Base-by-base conservation (phyloP, 2,329 filamentous ascomycete genomes). In the Endothia cerciana region DNA sequence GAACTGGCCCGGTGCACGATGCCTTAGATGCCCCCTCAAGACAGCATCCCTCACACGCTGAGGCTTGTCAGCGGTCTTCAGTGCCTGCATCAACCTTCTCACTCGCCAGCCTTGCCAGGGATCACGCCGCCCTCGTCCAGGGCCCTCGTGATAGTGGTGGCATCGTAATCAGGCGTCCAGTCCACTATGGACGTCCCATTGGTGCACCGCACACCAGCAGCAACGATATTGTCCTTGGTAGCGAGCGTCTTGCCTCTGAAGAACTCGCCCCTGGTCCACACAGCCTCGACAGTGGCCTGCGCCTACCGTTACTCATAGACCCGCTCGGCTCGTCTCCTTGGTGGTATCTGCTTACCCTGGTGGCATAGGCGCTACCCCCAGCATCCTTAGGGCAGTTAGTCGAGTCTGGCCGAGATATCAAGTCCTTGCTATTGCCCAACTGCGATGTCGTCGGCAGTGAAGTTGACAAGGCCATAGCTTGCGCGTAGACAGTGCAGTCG, bases 201-300 rank as follows among this genome's bases (percentile, higher is more conserved):
- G 0, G 73, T 75, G 28, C 71, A 73, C 72, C 72, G 73, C 74
- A 22, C 71, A 73, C 72, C 72, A 22, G 69, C 72, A 3, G 76
- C 71, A 2, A 72, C 73, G 5, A 75, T 71, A 47, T 75, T 75
- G 62, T 76, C 74, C 47, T 75, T 75, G n/a, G n/a, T n/a, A n/a
- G n/a, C n/a, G n/a, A n/a, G n/a, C n/a, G n/a, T n/a, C n/a, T n/a
- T n/a, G n/a, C n/a, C n/a, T n/a, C n/a, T n/a, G n/a, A n/a, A n/a
- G n/a, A n/a, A n/a, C n/a, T n/a, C n/a, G n/a, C n/a, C 59, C 19
- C 25, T 65, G 17, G 60, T 63, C 38, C 43, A 58, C 1, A 51
- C 56, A 5, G 62, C 62, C 55, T 51, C 62, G 47, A 65, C 36
- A 3, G 53, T 62, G 17, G n/a, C 62, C 62, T 67, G 25, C 1